A percentile compares a stretch with the other conserved stretches of the same genome.
phyloP scores from a whole-genome alignment of 306 rosid genomes.

The Cyclanthera cordifolia region DNA sequence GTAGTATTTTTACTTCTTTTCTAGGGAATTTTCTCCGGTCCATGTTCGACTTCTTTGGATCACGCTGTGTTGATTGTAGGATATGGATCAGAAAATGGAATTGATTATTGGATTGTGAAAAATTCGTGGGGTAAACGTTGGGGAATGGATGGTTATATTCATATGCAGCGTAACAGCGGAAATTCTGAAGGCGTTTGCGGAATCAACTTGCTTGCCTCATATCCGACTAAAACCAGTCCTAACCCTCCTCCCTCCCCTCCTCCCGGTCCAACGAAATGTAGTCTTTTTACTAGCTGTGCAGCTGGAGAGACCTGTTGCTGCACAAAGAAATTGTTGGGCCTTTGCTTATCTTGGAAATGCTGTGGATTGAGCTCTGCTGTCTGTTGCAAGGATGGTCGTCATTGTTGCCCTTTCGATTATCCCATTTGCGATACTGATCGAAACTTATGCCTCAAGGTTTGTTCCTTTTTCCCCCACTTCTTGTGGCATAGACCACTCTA shows the following conservation, averaged over 20 bases:
- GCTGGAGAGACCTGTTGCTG: slow-evolving; percentile 83
- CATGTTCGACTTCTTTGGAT: slow-evolving; percentile 70
- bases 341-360: slow-evolving; percentile 72
- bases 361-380: slow-evolving; percentile 48
- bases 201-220: slow-evolving; percentile 72
- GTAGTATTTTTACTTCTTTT: slow-evolving; percentile 12
- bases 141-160: slow-evolving; percentile 82
- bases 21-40: slow-evolving; percentile 80
- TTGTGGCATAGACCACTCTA: neutral
- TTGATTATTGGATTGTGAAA: slow-evolving; percentile 80
- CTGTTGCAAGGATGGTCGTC: slow-evolving; percentile 58
- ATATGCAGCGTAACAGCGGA: slow-evolving; percentile 45
- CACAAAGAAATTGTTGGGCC: slow-evolving; percentile 38
- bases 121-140: slow-evolving; percentile 77
- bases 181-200: slow-evolving; percentile 64
- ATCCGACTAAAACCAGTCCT: slow-evolving; percentile 57
- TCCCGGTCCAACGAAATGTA: slow-evolving; percentile 59
- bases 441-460: slow-evolving; percentile 62
- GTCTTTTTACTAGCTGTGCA: slow-evolving; percentile 40
- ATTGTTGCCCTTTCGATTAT: slow-evolving; percentile 70
- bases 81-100: slow-evolving; percentile 68
- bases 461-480: neutral
- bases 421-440: slow-evolving; percentile 50
- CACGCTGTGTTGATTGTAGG: slow-evolving; percentile 92
- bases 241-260: slow-evolving; percentile 77